phyloP scores from a whole-genome alignment of 1,284 basidiomycete genomes.

The Volvariella volvacea region DNA sequence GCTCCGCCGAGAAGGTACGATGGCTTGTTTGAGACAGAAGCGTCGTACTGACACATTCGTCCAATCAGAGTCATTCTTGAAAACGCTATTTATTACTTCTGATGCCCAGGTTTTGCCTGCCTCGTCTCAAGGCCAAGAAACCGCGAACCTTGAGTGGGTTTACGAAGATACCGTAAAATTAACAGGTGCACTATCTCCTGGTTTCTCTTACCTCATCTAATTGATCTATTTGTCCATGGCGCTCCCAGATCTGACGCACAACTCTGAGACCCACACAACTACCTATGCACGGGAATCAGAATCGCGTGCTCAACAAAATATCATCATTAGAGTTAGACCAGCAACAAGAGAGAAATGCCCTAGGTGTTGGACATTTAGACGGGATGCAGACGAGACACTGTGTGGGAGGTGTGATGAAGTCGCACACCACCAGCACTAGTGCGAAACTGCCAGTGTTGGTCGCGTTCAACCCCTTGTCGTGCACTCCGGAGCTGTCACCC shows the following conservation, averaged over 20 bases:
- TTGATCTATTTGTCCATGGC: too few relatives aligned
- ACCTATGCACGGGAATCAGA: too few relatives aligned
- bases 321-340: constrained; percentile 4
- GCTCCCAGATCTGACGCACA: background rate
- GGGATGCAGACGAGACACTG: background rate
- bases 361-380: constrained; percentile 7
- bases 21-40: background rate
- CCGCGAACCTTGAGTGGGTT: background rate
- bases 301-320: background rate
- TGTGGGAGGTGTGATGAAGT: constrained; percentile 6
- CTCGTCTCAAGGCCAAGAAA: background rate
- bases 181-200: background rate
- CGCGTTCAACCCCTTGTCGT: too few relatives aligned
- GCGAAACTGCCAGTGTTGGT: too few relatives aligned
- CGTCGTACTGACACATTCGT: background rate
- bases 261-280: too few relatives aligned
- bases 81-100: constrained; percentile 76
- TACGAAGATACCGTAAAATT: background rate
- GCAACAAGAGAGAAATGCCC: constrained; percentile 7
- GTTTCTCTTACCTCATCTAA: too few relatives aligned
- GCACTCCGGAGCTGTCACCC: too few relatives aligned
- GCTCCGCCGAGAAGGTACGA: constrained; percentile 44
- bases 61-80: constrained; percentile 48
- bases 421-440: too few relatives aligned
- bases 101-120: constrained; percentile 45